These are phyloP conservation scores for Yarrowia deformans DNA, from an alignment of 805 yeast species.

Conservation along the genomic window DNA sequence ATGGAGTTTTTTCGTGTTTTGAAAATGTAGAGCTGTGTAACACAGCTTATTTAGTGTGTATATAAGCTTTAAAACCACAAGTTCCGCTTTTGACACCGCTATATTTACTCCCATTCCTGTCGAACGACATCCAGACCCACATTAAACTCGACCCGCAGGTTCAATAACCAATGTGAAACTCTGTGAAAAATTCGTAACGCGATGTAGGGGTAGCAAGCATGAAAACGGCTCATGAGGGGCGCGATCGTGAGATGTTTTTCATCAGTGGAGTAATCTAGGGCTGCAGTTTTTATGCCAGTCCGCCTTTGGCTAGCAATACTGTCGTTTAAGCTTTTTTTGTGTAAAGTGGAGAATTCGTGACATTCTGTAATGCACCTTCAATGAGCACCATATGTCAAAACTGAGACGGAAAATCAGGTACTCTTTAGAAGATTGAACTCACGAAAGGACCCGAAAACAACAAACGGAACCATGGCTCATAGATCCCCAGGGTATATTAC, in stretches of 20 bases:
- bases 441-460: background rate
- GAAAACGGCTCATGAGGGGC: background rate
- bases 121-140: background rate
- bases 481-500: too few relatives aligned
- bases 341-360: background rate
- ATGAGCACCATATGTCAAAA: slow-evolving; percentile 25
- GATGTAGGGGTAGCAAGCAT: slow-evolving; percentile 35
- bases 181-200: slow-evolving; percentile 14
- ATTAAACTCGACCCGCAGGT: slow-evolving; percentile 16
- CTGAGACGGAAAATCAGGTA: background rate
- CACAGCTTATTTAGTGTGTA: too few relatives aligned
- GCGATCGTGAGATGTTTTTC: too few relatives aligned
- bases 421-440: too few relatives aligned
- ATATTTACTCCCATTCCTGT: background rate
- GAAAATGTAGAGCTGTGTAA: background rate
- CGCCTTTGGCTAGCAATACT: too few relatives aligned
- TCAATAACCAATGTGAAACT: slow-evolving; percentile 7
- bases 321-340: background rate
- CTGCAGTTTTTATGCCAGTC: too few relatives aligned
- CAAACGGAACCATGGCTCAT: too few relatives aligned
- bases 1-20: background rate
- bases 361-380: slow-evolving; percentile 24
- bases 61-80: too few relatives aligned
- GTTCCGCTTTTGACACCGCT: too few relatives aligned
- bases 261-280: too few relatives aligned